Base-by-base conservation (phyloP, 1,284 basidiomycete species). In the Sporisorium exsertum region DNA sequence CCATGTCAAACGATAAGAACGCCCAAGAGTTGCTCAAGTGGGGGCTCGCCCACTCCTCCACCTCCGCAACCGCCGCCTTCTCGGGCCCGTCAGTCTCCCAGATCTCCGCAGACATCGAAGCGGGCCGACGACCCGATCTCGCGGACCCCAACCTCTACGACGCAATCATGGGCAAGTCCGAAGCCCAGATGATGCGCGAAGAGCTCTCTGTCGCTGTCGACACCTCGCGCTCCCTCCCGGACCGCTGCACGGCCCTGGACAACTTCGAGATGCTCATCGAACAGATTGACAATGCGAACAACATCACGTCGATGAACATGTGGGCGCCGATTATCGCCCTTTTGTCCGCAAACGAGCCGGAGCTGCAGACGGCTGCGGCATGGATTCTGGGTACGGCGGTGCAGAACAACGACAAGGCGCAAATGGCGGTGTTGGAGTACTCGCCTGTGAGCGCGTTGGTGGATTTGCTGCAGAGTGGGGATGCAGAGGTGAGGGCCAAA, bases 181-280 rank as follows among this genome's bases (percentile, higher is more conserved):
- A 85, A 69, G 81, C 83, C 8, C 67, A 78, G 52, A 82, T 85
- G 82, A 85, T 85, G 84, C 57, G 67, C n/a, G 83, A 85, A 58
- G 78, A 84, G 61, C 72, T 85, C 24, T 32, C 60, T 0, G 78
- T 72, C 22, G 83, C 81, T 84, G 8, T 72, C 35, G 72, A 82
- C 54, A n/a, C 63, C 12, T 33, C 64, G 9, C 58, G 77, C 12
- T 35, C 63, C 2, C 52, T 70, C 45, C 35, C 67, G 0, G 81
- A 83, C 43, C 74, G 94, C 33, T 87, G 94, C 53, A 87, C 89
- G 20, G 95, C 96, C 0, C 88, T 98, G 79, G 96, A 99, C 87
- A 91, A 98, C 85, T 89, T 98, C 60, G 97, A 99, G 87, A 94
- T 98, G 94, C 88, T 98, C 27, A 90, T 97, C 74, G 95, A 98